Conservation (phyloP, 1,284 basidiomycete species). For the Lignosus rhinocerotis region DNA sequence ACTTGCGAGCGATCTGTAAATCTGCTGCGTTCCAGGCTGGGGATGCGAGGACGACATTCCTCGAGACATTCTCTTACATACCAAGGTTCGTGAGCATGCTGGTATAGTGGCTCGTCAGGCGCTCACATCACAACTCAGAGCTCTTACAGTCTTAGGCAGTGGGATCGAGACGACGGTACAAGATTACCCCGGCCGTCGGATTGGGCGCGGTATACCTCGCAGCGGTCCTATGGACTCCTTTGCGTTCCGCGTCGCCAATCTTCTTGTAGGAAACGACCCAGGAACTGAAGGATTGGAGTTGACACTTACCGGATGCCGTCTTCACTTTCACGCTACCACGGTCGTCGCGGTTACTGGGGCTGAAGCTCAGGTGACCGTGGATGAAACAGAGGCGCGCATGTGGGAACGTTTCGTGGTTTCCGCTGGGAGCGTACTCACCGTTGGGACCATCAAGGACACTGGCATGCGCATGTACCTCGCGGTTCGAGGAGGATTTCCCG, state of each 20-base stretch:
- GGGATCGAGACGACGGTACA: constrained; percentile 67
- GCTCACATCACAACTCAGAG: constrained; percentile 33
- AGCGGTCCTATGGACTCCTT: constrained; percentile 68
- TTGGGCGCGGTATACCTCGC: constrained; percentile 64
- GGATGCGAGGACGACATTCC: constrained; percentile 54
- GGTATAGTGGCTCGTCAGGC: neutral
- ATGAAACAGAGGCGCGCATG: constrained; percentile 42
- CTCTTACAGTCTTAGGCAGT: constrained; percentile 55
- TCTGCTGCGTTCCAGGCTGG: constrained; percentile 46
- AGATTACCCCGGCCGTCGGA: constrained; percentile 59
- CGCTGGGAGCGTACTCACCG: constrained; percentile 42
- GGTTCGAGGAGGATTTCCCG: constrained; percentile 62
- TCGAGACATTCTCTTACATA: constrained; percentile 46
- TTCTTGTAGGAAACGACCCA: constrained; percentile 58
- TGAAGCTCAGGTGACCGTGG: constrained; percentile 42
- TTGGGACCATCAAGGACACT: constrained; percentile 35
- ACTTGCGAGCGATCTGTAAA: constrained; percentile 47
- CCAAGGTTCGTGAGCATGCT: constrained; percentile 38
- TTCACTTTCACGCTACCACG: constrained; percentile 48
- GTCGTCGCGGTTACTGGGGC: constrained; percentile 64
- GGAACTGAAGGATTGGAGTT: constrained; percentile 63
- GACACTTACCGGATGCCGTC: constrained; percentile 29
- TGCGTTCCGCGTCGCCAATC: constrained; percentile 60
- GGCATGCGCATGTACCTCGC: constrained; percentile 60
- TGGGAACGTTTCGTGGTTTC: constrained; percentile 54